Evolutionary conservation across 2,329 filamentous ascomycete species (phyloP).

Genomic region (Colletotrichum caudatum): DNA sequence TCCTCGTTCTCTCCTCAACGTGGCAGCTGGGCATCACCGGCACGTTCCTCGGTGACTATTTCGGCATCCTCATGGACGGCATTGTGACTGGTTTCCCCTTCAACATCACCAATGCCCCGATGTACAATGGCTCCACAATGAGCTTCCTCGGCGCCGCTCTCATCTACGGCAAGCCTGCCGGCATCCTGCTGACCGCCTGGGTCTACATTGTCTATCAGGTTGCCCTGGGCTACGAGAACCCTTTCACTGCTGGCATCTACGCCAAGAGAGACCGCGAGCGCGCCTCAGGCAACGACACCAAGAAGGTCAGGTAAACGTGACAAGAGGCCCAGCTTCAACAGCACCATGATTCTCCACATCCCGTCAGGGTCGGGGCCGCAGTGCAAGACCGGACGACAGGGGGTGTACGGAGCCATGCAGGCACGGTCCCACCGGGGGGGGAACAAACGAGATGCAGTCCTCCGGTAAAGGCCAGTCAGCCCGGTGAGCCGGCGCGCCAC

Average conservation of each 20-base stretch:
- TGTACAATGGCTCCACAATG: conserved; percentile 96
- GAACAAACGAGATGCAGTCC: conserved; percentile 13
- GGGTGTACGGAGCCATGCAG: conserved; percentile 35
- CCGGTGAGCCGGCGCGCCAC: conserved; percentile 31
- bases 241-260: conserved; percentile 94
- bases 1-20: conserved; percentile 89
- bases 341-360: conserved; percentile 27
- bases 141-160: conserved; percentile 91
- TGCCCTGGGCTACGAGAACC: conserved; percentile 89
- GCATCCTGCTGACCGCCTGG: conserved; percentile 78
- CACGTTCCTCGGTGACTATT: conserved; percentile 98
- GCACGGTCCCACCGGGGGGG: conserved; percentile 17
- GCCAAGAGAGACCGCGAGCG: conserved; percentile 79
- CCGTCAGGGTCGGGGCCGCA: conserved; percentile 33
- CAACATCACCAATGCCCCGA: conserved; percentile 89
- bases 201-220: conserved; percentile 84
- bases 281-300: conserved; percentile 58
- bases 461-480: conserved; percentile 31
- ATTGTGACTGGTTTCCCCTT: conserved; percentile 97
- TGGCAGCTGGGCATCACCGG: conserved; percentile 93
- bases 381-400: conserved; percentile 36
- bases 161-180: conserved; percentile 88
- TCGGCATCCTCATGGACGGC: conserved; percentile 95
- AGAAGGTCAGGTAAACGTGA: conserved; percentile 63
- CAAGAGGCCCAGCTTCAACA: conserved; percentile 42